These are phyloP conservation scores for Stellera chamaejasme DNA, from an alignment of 345 rosid species.

Conservation along the genomic window DNA sequence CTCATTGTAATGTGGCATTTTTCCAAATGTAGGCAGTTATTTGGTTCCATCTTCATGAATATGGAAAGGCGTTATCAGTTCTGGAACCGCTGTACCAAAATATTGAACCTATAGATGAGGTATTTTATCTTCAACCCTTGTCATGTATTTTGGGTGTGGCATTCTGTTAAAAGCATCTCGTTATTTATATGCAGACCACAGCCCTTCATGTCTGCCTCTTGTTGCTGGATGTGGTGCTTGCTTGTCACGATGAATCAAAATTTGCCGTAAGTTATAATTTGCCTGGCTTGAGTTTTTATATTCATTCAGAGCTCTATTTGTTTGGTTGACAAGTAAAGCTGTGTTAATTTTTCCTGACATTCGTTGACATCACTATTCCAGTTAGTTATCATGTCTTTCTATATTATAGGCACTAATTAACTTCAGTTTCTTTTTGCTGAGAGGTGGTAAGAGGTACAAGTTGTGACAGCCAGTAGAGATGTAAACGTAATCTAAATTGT, in stretches of 20 bases:
- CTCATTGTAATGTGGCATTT: constrained; percentile 13
- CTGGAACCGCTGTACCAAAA: constrained; percentile 70
- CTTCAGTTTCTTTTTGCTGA: too few relatives aligned
- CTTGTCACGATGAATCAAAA: constrained; percentile 72
- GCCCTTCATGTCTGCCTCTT: constrained; percentile 86
- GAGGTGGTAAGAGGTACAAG: too few relatives aligned
- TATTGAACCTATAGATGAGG: constrained; percentile 86
- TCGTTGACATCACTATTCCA: too few relatives aligned
- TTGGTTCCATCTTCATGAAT: constrained; percentile 91
- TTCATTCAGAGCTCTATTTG: not conserved
- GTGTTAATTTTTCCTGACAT: too few relatives aligned
- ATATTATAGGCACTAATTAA: too few relatives aligned
- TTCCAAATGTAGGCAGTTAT: constrained; percentile 53
- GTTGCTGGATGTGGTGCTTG: constrained; percentile 77
- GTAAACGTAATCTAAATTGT: too few relatives aligned
- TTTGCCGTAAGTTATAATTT: constrained; percentile 58
- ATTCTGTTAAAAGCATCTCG: not conserved
- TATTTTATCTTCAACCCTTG: constrained; percentile 17
- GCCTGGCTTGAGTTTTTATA: constrained; percentile 1
- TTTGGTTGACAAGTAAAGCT: too few relatives aligned
- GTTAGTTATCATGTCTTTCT: too few relatives aligned
- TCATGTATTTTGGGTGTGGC: not conserved
- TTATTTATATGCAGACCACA: constrained; percentile 41
- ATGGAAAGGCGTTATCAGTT: constrained; percentile 64
- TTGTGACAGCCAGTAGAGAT: too few relatives aligned